Evolutionary conservation across 495 filamentous ascomycete genomes (phyloP).

Genomic region (Tetracladium marchalianum): DNA sequence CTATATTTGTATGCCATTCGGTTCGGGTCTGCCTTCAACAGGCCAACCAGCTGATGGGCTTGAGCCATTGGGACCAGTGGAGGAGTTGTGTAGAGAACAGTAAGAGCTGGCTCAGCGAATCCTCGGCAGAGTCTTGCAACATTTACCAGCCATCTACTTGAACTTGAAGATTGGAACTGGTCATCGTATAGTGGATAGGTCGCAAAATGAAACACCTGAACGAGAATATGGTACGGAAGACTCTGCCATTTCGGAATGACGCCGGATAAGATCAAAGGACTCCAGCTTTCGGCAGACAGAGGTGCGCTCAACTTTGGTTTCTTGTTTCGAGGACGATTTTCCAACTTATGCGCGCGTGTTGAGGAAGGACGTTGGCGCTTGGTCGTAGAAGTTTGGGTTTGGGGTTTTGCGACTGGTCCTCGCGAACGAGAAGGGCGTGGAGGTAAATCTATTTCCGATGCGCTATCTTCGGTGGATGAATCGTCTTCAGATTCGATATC

Average conservation of each 20-base stretch:
- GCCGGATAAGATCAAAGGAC: not conserved
- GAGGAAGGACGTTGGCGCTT: not conserved
- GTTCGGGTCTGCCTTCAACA: slow-evolving; percentile 29
- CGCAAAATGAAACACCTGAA: slow-evolving; percentile 58
- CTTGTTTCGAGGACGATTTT: not conserved
- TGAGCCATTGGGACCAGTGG: slow-evolving; percentile 45
- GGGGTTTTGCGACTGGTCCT: not conserved
- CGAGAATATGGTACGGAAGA: slow-evolving; percentile 62
- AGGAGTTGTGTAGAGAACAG: slow-evolving; percentile 61
- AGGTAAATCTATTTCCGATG: not conserved
- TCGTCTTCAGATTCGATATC: slow-evolving; percentile 6
- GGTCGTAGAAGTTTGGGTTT: not conserved
- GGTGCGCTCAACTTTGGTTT: not conserved
- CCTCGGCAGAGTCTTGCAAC: slow-evolving; percentile 50
- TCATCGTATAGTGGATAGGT: slow-evolving; percentile 50
- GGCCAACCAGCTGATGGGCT: slow-evolving; percentile 27
- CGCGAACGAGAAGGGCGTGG: not conserved
- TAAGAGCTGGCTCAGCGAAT: slow-evolving; percentile 66
- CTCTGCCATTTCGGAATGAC: slow-evolving; percentile 55
- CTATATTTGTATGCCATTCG: slow-evolving; percentile 40
- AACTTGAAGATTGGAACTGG: slow-evolving; percentile 21
- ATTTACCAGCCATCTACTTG: slow-evolving; percentile 51
- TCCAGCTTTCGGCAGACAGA: not conserved
- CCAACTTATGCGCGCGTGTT: not conserved
- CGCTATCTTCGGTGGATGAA: not conserved